These are phyloP conservation scores for Geotrichum bryndzae DNA, from an alignment of 1,139 yeast species.

Conservation along the genomic window DNA sequence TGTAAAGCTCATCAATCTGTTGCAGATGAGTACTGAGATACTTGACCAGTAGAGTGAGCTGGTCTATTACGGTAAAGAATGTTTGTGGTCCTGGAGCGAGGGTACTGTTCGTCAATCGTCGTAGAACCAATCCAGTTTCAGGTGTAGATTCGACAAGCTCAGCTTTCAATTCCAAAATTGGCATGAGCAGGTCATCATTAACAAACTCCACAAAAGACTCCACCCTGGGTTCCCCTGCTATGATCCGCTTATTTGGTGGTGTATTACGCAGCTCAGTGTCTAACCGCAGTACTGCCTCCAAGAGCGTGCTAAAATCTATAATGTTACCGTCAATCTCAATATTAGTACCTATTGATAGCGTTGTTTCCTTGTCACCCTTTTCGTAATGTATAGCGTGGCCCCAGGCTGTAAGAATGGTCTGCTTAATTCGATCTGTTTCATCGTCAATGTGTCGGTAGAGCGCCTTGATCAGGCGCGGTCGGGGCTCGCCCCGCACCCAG, in stretches of 20 bases:
- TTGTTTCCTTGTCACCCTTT: not conserved
- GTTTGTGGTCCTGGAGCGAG: not conserved
- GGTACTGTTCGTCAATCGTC: not conserved
- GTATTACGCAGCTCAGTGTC: slow-evolving; percentile 18
- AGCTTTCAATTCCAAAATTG: slow-evolving; percentile 21
- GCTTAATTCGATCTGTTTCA: slow-evolving; percentile 15
- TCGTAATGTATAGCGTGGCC: slow-evolving; percentile 18
- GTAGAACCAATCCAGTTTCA: slow-evolving; percentile 3
- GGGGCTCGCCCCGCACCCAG: slow-evolving; percentile 8
- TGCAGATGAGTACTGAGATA: slow-evolving; percentile 21
- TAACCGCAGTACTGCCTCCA: slow-evolving; percentile 21
- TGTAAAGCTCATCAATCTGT: slow-evolving; percentile 19
- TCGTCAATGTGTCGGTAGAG: slow-evolving; percentile 18
- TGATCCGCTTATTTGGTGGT: slow-evolving; percentile 5
- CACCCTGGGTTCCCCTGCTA: slow-evolving; percentile 19
- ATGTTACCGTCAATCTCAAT: slow-evolving; percentile 18
- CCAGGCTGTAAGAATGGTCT: slow-evolving; percentile 24
- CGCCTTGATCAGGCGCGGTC: slow-evolving; percentile 16
- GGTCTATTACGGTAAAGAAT: slow-evolving; percentile 15
- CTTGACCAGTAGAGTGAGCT: slow-evolving; percentile 20
- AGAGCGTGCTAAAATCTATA: slow-evolving; percentile 17
- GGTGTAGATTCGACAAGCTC: slow-evolving; percentile 11
- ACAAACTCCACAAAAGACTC: slow-evolving; percentile 23
- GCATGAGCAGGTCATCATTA: slow-evolving; percentile 23
- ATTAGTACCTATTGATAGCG: not conserved